Percentiles rank a stretch among this genome's conserved stretches.
Evolutionary conservation across 208 protist genomes (phyloP).

Genomic region (Wallacemonas sp.): DNA sequence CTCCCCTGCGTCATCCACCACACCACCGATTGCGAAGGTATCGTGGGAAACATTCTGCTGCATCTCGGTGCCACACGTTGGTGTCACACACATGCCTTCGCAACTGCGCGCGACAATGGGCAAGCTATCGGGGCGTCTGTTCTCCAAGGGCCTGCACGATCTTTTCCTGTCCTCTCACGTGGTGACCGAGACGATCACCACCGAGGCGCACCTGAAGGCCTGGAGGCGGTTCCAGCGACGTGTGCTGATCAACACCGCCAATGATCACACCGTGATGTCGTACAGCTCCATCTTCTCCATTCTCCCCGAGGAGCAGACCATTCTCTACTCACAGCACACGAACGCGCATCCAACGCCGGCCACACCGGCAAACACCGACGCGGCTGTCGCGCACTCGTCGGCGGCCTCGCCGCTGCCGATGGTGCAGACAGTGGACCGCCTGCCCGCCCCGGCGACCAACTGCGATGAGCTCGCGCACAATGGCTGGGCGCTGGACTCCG

Average conservation of each 20-base stretch:
- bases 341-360: background rate
- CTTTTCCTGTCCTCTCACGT: slow-evolving; percentile 37
- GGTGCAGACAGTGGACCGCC: background rate
- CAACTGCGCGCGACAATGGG: slow-evolving; percentile 31
- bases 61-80: slow-evolving; percentile 55
- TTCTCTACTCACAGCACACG: slow-evolving; percentile 4
- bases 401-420: background rate
- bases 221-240: slow-evolving; percentile 36
- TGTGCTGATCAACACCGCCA: slow-evolving; percentile 34
- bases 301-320: slow-evolving; percentile 15
- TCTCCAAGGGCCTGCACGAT: slow-evolving; percentile 43
- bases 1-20: background rate
- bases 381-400: no score
- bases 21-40: slow-evolving; percentile 13
- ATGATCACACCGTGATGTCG: slow-evolving; percentile 39
- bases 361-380: background rate
- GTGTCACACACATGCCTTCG: slow-evolving; percentile 48
- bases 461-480: background rate
- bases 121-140: slow-evolving; percentile 19
- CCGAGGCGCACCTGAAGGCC: slow-evolving; percentile 23
- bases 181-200: slow-evolving; percentile 23
- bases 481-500: slow-evolving; percentile 3
- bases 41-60: slow-evolving; percentile 58
- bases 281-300: slow-evolving; percentile 52
- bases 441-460: slow-evolving; percentile 2